Conservation (phyloP, 2,329 filamentous ascomycete genomes). For the Pyrenophora graminea region DNA sequence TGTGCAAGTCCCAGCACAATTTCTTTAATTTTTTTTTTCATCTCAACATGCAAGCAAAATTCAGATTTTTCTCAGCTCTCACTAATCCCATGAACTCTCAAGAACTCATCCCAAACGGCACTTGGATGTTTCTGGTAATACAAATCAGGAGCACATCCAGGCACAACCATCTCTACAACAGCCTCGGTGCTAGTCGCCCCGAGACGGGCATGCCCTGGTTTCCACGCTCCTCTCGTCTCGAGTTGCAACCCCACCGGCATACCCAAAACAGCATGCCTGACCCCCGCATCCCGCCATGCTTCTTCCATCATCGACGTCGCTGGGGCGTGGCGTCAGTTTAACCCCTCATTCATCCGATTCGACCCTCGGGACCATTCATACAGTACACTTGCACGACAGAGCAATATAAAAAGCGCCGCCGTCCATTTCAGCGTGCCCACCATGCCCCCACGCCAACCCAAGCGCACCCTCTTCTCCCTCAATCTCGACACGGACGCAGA, state of each 20-base stretch:
- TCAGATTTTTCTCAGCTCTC: too few species aligned
- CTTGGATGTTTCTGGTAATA: too few species aligned
- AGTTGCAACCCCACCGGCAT: conserved; percentile 28
- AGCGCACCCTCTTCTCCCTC: conserved; percentile 44
- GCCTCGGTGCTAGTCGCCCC: neutral
- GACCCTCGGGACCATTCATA: neutral
- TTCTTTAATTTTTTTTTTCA: too few species aligned
- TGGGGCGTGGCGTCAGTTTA: conserved; percentile 7
- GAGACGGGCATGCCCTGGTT: conserved; percentile 1
- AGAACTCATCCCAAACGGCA: too few species aligned
- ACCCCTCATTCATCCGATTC: conserved; percentile 24
- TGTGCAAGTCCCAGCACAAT: too few species aligned
- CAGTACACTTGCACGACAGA: neutral
- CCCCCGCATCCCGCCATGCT: conserved; percentile 20
- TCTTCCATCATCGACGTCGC: conserved; percentile 9
- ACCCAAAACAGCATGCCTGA: conserved; percentile 27
- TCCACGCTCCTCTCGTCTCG: neutral
- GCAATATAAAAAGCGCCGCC: conserved; percentile 16
- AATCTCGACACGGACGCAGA: conserved; percentile 48
- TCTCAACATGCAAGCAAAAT: too few species aligned
- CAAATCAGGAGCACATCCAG: too few species aligned
- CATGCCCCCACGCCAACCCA: conserved; percentile 22
- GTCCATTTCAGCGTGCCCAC: neutral
- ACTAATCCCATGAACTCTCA: too few species aligned
- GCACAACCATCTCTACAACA: neutral